phyloP scores from a whole-genome alignment of 2,329 filamentous ascomycete genomes.

The Colletotrichum sp. region DNA sequence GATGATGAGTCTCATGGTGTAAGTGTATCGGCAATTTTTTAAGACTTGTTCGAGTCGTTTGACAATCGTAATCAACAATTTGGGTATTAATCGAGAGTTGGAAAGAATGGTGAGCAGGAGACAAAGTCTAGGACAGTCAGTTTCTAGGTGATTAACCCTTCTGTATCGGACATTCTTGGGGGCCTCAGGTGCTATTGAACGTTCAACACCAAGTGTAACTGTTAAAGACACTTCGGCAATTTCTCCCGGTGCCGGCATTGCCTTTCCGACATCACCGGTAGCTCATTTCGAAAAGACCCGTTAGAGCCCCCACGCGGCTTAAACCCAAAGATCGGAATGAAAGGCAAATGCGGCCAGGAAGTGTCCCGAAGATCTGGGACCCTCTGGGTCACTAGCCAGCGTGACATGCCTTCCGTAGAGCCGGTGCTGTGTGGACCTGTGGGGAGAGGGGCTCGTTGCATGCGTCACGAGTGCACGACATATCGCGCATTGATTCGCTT shows the following conservation, averaged over 20 bases:
- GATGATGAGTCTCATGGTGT: constrained; percentile 74
- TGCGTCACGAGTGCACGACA: neutral
- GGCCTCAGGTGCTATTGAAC: neutral
- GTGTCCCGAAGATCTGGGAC: neutral
- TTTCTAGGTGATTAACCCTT: neutral
- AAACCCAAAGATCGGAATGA: neutral
- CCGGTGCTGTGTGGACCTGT: neutral
- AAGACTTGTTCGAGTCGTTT: neutral
- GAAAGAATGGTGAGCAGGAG: neutral
- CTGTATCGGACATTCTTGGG: neutral
- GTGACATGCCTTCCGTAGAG: neutral
- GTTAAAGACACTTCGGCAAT: neutral
- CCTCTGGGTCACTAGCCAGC: neutral
- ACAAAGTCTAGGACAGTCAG: accelerated
- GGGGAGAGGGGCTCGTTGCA: neutral
- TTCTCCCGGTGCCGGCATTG: neutral
- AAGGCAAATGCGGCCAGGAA: neutral
- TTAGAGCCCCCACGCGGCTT: constrained; percentile 1
- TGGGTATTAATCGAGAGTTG: neutral
- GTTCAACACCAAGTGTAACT: neutral
- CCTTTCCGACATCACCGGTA: constrained; percentile 3
- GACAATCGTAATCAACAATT: accelerated
- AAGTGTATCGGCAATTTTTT: accelerated
- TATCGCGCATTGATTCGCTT: neutral
- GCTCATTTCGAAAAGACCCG: neutral